Percentiles rank a stretch among this genome's conserved stretches.
These are phyloP conservation scores for Saccharomycopsis lassenensis DNA, from an alignment of 805 yeast genomes.

Conservation along the genomic window DNA sequence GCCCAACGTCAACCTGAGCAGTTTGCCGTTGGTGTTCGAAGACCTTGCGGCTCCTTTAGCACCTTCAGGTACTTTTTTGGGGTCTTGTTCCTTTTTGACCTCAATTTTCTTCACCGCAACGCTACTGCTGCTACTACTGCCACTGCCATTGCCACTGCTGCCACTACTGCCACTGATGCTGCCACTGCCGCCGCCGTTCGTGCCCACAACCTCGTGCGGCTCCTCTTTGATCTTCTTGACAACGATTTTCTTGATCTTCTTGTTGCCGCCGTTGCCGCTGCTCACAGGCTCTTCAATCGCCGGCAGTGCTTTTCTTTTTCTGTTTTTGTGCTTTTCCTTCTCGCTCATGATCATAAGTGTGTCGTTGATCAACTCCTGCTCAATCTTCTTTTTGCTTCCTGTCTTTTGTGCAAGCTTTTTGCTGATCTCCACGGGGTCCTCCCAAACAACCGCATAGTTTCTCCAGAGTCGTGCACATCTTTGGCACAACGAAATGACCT, in stretches of 20 bases:
- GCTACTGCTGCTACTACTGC: slow-evolving; percentile 13
- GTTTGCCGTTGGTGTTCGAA: no score
- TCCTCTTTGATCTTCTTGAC: background rate
- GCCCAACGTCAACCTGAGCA: background rate
- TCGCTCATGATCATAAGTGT: slow-evolving; percentile 41
- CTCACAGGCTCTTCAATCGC: background rate
- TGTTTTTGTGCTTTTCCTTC: slow-evolving; percentile 26
- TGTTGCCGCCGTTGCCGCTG: background rate
- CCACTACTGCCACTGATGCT: slow-evolving; percentile 2
- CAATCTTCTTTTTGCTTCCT: slow-evolving; percentile 45
- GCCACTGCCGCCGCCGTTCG: slow-evolving; percentile 2
- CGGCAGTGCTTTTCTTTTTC: background rate
- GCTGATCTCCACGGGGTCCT: slow-evolving; percentile 57
- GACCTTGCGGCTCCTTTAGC: no score
- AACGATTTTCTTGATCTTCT: slow-evolving; percentile 4
- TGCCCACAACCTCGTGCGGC: slow-evolving; percentile 4
- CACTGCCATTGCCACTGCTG: slow-evolving; percentile 6
- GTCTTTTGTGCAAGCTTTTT: slow-evolving; percentile 34
- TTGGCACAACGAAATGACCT: slow-evolving; percentile 56
- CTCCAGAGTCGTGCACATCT: slow-evolving; percentile 91
- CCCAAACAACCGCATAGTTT: slow-evolving; percentile 82
- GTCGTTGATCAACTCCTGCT: slow-evolving; percentile 57
- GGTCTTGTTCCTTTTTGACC: slow-evolving; percentile 10
- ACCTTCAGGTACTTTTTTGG: no score
- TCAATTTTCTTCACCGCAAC: slow-evolving; percentile 9